Percentiles rank a stretch among this genome's conserved stretches.
phyloP scores from a whole-genome alignment of 305 asterid species.

The Solanum hybrid region DNA sequence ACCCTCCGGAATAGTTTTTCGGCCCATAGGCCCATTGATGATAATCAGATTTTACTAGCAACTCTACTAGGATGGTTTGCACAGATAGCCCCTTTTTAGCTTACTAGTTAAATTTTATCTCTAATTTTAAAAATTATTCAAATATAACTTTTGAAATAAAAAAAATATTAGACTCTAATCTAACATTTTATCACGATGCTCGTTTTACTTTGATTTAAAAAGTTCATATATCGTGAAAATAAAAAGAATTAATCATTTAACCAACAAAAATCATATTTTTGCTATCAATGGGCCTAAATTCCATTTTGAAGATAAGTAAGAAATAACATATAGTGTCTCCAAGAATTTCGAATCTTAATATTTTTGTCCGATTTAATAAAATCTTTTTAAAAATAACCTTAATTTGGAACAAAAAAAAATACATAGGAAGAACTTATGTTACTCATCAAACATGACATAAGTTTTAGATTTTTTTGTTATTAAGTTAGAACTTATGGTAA shows the following conservation, averaged over 20 bases:
- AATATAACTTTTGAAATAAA: accelerated
- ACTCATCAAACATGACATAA: neutral
- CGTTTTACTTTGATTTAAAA: neutral
- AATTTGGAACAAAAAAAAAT: no score
- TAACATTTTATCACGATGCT: neutral
- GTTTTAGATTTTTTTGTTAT: no score
- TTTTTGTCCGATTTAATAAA: no score
- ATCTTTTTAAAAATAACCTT: neutral
- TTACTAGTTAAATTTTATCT: neutral
- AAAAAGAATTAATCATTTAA: neutral
- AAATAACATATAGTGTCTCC: no score
- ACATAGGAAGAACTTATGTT: neutral
- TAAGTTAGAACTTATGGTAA: no score
- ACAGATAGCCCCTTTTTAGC: neutral
- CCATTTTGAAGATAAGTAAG: no score
- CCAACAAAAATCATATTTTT: neutral
- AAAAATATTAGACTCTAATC: neutral
- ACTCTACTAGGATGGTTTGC: neutral
- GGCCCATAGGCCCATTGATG: neutral
- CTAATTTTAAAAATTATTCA: neutral
- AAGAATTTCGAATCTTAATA: no score
- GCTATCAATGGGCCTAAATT: neutral
- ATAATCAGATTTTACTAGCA: neutral
- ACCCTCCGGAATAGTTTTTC: neutral
- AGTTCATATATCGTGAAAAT: neutral